phyloP scores from a whole-genome alignment of 495 filamentous ascomycete genomes.

The Umbilicaria muhlenbergii region DNA sequence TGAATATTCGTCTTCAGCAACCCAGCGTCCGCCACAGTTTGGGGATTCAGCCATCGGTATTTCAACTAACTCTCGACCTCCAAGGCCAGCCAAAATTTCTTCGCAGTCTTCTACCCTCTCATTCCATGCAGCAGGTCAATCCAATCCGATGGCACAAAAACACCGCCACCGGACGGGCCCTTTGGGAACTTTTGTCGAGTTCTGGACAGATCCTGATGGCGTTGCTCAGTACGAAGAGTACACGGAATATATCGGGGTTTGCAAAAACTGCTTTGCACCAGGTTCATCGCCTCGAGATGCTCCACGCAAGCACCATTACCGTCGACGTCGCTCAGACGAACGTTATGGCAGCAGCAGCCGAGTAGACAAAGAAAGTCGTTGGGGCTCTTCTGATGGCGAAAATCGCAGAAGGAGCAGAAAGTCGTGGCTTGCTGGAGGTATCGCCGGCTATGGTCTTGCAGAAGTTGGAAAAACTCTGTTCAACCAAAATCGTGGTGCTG shows the following conservation, averaged over 20 bases:
- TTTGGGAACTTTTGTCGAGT: conserved; percentile 40
- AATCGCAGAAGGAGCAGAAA: conserved; percentile 28
- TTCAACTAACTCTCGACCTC: conserved; percentile 7
- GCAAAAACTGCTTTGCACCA: conserved; percentile 52
- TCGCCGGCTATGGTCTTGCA: conserved; percentile 30
- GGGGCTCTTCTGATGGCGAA: conserved; percentile 39
- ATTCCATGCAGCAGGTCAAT: conserved; percentile 30
- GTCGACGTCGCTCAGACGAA: conserved; percentile 25
- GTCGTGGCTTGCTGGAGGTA: conserved; percentile 36
- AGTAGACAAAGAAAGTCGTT: conserved; percentile 41
- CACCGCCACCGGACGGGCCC: conserved; percentile 34
- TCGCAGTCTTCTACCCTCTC: conserved; percentile 24
- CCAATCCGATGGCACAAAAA: conserved; percentile 27
- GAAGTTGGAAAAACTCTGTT: conserved; percentile 35
- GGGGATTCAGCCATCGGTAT: background rate
- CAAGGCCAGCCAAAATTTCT: conserved; percentile 21
- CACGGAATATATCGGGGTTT: conserved; percentile 55
- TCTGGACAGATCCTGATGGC: conserved; percentile 52
- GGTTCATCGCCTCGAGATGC: conserved; percentile 42
- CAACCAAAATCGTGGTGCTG: conserved; percentile 33
- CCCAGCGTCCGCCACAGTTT: conserved; percentile 1
- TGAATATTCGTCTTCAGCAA: conserved; percentile 9
- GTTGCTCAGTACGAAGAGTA: conserved; percentile 60
- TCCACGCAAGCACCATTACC: conserved; percentile 47
- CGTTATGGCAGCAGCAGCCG: conserved; percentile 30